A percentile compares a stretch with the other conserved stretches of the same genome.
Conservation (phyloP, 345 rosid species). For the Isatis tinctoria region DNA sequence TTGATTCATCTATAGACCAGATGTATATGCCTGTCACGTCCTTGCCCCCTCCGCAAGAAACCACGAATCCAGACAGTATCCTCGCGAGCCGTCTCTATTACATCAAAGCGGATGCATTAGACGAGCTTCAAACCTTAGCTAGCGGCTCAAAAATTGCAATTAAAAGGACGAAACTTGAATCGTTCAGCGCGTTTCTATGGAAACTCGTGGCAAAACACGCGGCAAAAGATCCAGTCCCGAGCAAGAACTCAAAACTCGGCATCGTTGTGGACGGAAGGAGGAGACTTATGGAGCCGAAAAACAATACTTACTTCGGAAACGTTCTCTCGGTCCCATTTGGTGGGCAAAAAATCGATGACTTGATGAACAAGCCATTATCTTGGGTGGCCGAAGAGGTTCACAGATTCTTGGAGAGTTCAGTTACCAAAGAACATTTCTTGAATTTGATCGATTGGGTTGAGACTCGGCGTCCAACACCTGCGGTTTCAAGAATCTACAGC, state of each 20-base stretch:
- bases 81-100: conserved; percentile 60
- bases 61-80: conserved; percentile 2
- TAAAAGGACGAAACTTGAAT: conserved; percentile 56
- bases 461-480: conserved; percentile 50
- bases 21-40: conserved; percentile 49
- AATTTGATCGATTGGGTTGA: conserved; percentile 81
- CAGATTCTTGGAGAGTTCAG: conserved; percentile 28
- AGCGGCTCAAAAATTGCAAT: conserved; percentile 14
- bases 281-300: conserved; percentile 30
- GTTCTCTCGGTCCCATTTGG: conserved; percentile 66
- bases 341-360: conserved; percentile 31
- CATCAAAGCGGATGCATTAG: conserved; percentile 35
- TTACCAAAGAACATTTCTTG: conserved; percentile 60
- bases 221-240: not conserved
- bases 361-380: conserved; percentile 42
- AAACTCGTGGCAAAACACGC: conserved; percentile 48
- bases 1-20: conserved; percentile 40
- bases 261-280: conserved; percentile 69
- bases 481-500: conserved; percentile 49
- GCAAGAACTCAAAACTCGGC: conserved; percentile 47
- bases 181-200: conserved; percentile 70
- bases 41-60: conserved; percentile 43
- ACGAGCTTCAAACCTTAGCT: conserved; percentile 42
- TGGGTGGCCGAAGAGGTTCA: conserved; percentile 60
- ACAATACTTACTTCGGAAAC: conserved; percentile 37